phyloP scores from a whole-genome alignment of 2,329 filamentous ascomycete species.

The Cadophora luteo-olivacea region DNA sequence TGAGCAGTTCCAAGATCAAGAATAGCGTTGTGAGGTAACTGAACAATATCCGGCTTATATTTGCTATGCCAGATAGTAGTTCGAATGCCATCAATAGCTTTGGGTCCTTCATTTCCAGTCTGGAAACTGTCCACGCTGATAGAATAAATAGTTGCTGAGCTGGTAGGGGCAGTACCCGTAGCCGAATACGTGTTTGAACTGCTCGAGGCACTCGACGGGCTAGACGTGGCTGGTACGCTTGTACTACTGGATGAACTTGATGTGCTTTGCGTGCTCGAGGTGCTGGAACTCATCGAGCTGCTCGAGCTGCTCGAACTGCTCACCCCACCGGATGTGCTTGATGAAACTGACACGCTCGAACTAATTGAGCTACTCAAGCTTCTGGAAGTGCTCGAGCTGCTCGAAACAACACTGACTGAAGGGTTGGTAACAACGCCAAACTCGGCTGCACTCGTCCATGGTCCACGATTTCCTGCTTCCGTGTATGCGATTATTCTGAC shows the following conservation, averaged over 20 bases:
- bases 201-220: neutral
- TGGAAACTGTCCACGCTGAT: neutral
- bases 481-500: slow-evolving; percentile 1
- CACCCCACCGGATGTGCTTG: neutral
- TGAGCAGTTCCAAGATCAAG: neutral
- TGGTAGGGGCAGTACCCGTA: neutral
- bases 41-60: neutral
- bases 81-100: neutral
- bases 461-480: neutral
- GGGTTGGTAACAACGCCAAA: neutral
- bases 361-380: neutral
- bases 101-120: neutral
- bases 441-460: slow-evolving; percentile 3
- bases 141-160: neutral
- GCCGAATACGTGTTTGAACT: neutral
- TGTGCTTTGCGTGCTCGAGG: neutral
- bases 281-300: neutral
- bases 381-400: neutral
- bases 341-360: neutral
- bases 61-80: neutral
- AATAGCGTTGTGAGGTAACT: neutral
- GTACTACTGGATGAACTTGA: neutral
- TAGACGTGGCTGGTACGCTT: neutral
- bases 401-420: neutral
- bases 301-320: neutral